Conservation (phyloP, 73 alveolate genomes). For the Tetrahymena borealis region DNA sequence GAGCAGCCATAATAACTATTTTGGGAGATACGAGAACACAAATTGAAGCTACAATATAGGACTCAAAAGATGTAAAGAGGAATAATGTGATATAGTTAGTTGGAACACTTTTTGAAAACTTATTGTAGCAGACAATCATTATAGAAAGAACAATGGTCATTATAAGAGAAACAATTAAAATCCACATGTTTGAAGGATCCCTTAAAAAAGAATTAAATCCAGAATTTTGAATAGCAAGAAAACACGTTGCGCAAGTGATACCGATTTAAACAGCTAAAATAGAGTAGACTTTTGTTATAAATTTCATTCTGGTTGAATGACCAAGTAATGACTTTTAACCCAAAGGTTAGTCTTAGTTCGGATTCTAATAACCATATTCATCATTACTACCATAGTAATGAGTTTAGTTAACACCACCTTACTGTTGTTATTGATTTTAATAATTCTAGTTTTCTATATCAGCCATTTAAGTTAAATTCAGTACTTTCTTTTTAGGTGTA, state of each 20-base stretch:
- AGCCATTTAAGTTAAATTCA: not conserved
- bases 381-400: not conserved
- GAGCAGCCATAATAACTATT: slow-evolving; percentile 67
- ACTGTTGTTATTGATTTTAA: too few species aligned
- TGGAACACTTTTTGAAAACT: slow-evolving; percentile 65
- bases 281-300: slow-evolving; percentile 80
- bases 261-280: slow-evolving; percentile 58
- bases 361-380: not conserved
- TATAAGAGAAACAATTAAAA: not conserved
- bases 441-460: not conserved
- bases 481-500: not conserved
- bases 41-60: slow-evolving; percentile 44
- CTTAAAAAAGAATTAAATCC: not conserved
- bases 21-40: slow-evolving; percentile 33
- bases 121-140: slow-evolving; percentile 50
- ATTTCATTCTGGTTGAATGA: slow-evolving; percentile 48
- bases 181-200: not conserved
- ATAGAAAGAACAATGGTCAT: slow-evolving; percentile 2
- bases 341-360: too few species aligned
- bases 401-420: too few species aligned
- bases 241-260: slow-evolving; percentile 24
- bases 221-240: not conserved
- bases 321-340: too few species aligned
- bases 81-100: slow-evolving; percentile 61
- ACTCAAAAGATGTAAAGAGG: slow-evolving; percentile 67